Base-by-base conservation (phyloP, 2,329 filamentous ascomycete species). In the Aureobasidium uvarum region DNA sequence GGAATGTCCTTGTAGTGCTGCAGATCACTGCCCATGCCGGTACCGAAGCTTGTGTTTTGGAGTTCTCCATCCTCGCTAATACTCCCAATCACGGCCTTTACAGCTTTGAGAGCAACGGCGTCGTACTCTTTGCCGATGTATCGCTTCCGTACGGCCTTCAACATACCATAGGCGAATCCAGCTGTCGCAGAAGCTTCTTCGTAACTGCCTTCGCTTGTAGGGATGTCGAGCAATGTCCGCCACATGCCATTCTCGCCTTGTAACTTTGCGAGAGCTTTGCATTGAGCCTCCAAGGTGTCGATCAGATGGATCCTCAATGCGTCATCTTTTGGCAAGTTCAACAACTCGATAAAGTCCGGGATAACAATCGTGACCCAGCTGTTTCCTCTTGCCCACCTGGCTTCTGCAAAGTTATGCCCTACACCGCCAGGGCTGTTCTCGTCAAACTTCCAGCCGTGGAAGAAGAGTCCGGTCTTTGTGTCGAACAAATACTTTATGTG, bases 291-390 rank as follows among this genome's bases (percentile, higher is more conserved):
- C 1, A 94, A 80, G 0, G 88, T 89, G 68, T 84, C 83, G 52
- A 86, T 75, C 23, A 91, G 80, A 67, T 86, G 82, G 5, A 79
- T 71, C 13, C 86, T 82, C 31, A 92, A 79, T 0, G 88, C 83
- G 70, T 92, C 89, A 2, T 75, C 76, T 2, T 79, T 74, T 2
- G 81, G 77, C 31, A 92, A 77, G 45, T 88, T 83, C 45, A 93
- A 77, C 59, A 94, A 74, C 73, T 93, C 90, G 65, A 94, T 82
- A 70, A 93, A 89, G 72, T 94, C 90, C 0, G 90, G 90, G 62
- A 93, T 90, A n/a, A 86, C 90, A 67, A 94, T 93, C 0, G 90
- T 93, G 54, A 94, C 74, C 90, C 90, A 94, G 67, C 81, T 83
- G 73, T 91, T 91, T 20, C 84, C 84, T n/a, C 84, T 75, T 14